Evolutionary conservation across 2,329 filamentous ascomycete species (phyloP), one percentile per base, ranked within the genome.

Genomic region (Didymellaceae sp.): DNA sequence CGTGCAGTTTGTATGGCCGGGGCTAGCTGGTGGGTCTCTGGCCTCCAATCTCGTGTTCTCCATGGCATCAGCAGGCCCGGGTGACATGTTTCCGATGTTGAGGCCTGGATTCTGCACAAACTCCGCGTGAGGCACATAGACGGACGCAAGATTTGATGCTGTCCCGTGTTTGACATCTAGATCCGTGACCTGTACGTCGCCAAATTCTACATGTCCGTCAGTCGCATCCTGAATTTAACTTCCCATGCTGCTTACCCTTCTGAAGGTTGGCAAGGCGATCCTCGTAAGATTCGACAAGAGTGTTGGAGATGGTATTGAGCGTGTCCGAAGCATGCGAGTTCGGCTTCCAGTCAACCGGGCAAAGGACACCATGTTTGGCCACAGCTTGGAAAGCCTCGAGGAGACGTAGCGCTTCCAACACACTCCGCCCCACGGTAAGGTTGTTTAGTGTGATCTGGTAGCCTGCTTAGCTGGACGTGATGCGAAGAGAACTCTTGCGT

Each of bases 341-440:
- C 1, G 64, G 62, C 40, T 62, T 65, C 67, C 67, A 69, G 43
- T 67, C 61, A 10, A 66, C 52, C n/a, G 67, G 65, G 31, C 67
- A 69, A 8, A 66, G 55, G 7, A 67, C 63, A 8, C 66, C 66
- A 35, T 67, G 63, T 51, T 64, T 66, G 5, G 62, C 62, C 9
- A 66, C 66, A 18, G 64, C 66, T 45, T 68, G 62, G 34, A 68
- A 67, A 9, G 65, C 67, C 52, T 69, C 63, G 4, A 67, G 57
- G 9, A 70, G 55, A 34, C 66, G 66, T 1, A 67, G 50, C 5
- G 63, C 63, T 60, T 70, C 66, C 7, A 67, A 47, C 6, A 70
- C 65, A 33, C 61, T 66, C 14, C 66, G 59, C 11, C 66, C 67
- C 10, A 70, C 66, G 6, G 62, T 63, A 20, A 62, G 38, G 20